Conservation (phyloP, 495 filamentous ascomycete genomes). For the Pyrenula massariospora region DNA sequence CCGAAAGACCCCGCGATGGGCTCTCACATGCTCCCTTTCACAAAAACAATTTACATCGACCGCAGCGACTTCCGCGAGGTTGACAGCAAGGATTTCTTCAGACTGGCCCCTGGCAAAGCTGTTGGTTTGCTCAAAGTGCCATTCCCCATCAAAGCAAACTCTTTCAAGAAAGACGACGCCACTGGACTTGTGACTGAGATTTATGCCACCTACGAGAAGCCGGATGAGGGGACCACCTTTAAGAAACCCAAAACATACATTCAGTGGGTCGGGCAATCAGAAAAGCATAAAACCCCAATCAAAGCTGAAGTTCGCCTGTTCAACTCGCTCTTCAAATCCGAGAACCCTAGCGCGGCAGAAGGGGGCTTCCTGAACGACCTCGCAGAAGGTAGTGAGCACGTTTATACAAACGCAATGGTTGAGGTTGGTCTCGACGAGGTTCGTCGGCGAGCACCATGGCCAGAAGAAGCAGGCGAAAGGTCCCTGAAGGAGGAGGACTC, state of each 20-base stretch:
- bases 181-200: conserved; percentile 62
- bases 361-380: conserved; percentile 75
- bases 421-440: conserved; percentile 82
- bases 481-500: not conserved
- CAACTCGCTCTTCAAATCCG: conserved; percentile 75
- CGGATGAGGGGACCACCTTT: conserved; percentile 30
- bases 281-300: conserved; percentile 49
- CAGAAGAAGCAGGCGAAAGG: conserved; percentile 55
- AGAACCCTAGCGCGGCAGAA: conserved; percentile 59
- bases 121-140: conserved; percentile 81
- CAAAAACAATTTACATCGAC: conserved; percentile 85
- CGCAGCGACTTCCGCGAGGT: conserved; percentile 82
- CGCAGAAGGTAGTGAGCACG: conserved; percentile 71
- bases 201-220: conserved; percentile 47
- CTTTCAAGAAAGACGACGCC: conserved; percentile 57
- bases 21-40: conserved; percentile 56
- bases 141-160: conserved; percentile 68
- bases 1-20: conserved; percentile 59
- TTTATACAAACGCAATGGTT: conserved; percentile 67
- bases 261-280: conserved; percentile 67
- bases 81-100: conserved; percentile 81
- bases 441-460: conserved; percentile 64
- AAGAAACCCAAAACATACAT: conserved; percentile 86
- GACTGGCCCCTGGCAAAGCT: conserved; percentile 78
- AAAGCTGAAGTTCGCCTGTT: conserved; percentile 71